phyloP scores from a whole-genome alignment of 495 filamentous ascomycete species.

The Pseudoneurospora amorphoporcata region DNA sequence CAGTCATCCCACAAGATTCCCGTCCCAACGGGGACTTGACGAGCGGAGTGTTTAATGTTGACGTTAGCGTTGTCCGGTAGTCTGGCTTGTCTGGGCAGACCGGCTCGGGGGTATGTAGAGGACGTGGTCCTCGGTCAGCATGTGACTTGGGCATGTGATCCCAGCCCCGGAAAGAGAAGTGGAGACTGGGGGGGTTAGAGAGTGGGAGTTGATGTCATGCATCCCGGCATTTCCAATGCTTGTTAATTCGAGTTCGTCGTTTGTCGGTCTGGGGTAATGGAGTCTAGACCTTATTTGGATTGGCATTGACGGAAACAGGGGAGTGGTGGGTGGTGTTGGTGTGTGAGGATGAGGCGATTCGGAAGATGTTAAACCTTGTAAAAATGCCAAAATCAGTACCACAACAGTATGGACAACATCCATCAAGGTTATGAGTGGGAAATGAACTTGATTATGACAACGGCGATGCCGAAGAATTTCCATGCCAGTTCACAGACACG shows the following conservation, averaged over 20 bases:
- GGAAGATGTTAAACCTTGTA: neutral
- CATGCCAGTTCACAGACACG: neutral
- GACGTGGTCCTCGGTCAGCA: neutral
- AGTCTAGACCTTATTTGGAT: neutral
- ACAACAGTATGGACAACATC: neutral
- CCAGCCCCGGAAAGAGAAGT: neutral
- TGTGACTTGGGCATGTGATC: neutral
- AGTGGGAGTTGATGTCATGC: neutral
- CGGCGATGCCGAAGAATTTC: neutral
- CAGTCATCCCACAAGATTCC: neutral
- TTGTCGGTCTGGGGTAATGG: neutral
- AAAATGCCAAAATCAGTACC: neutral
- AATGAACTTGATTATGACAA: neutral
- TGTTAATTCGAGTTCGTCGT: neutral
- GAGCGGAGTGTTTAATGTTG: neutral
- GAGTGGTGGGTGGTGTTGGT: neutral
- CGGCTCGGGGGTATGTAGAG: no score
- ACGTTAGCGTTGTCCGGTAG: neutral
- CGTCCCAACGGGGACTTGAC: neutral
- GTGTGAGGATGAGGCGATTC: neutral
- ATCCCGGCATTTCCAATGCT: neutral
- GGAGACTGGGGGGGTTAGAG: neutral
- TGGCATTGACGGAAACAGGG: neutral
- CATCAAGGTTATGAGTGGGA: neutral
- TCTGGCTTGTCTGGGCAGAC: neutral